A percentile compares a stretch with the other conserved stretches of the same genome.
Conservation (phyloP, 352 stramenopile species). For the Phytophthora pinifolia region DNA sequence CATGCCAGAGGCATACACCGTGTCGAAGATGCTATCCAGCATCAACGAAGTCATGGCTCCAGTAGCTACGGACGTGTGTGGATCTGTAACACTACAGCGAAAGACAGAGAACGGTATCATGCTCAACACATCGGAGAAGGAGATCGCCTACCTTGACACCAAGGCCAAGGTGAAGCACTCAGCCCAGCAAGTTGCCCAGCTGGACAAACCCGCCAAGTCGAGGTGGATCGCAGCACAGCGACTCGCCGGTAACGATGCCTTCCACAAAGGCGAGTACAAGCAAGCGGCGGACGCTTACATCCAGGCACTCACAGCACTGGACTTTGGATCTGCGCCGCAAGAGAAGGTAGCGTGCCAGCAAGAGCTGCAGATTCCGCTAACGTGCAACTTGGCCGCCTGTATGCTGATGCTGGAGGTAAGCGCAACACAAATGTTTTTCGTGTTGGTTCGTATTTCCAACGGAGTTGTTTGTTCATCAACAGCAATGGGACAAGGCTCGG, state of each 20-base stretch:
- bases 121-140: constrained; percentile 70
- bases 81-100: constrained; percentile 65
- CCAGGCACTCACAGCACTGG: constrained; percentile 64
- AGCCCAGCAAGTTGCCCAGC: constrained; percentile 46
- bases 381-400: constrained; percentile 77
- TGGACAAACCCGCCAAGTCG: constrained; percentile 36
- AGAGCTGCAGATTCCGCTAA: constrained; percentile 64
- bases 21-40: constrained; percentile 83
- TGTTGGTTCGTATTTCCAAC: neutral
- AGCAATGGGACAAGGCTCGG: constrained; percentile 72
- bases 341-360: constrained; percentile 48
- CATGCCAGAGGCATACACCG: constrained; percentile 71
- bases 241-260: constrained; percentile 51
- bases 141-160: constrained; percentile 77
- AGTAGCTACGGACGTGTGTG: constrained; percentile 43
- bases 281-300: constrained; percentile 68
- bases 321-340: constrained; percentile 45
- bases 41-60: constrained; percentile 83
- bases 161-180: constrained; percentile 77
- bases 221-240: constrained; percentile 53
- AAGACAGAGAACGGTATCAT: constrained; percentile 80
- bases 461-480: neutral
- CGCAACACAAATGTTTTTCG: neutral
- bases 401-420: constrained; percentile 66
- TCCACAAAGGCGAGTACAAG: constrained; percentile 41